These are phyloP conservation scores for Arachis stenosperma DNA, from an alignment of 306 rosid species.

Conservation along the genomic window DNA sequence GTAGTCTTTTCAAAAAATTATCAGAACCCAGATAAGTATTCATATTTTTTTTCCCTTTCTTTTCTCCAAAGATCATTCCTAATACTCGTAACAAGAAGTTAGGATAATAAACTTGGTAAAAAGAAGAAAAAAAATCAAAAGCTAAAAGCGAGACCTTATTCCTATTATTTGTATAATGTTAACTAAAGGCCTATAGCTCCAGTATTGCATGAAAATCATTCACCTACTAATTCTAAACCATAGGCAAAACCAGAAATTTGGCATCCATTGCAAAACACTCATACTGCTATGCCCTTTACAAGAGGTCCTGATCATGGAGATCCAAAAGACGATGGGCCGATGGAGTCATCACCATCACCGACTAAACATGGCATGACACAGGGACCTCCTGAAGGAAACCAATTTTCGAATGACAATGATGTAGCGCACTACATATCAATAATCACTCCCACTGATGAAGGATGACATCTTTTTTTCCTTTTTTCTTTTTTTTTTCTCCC, in stretches of 20 bases:
- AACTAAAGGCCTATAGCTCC: background rate
- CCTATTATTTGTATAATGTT: background rate
- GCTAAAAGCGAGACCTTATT: background rate
- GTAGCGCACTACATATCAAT: constrained; percentile 16
- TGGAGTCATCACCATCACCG: background rate
- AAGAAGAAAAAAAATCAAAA: background rate
- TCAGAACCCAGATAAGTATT: too few relatives aligned
- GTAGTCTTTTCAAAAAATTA: too few relatives aligned
- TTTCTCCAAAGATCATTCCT: too few relatives aligned
- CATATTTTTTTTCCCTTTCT: too few relatives aligned
- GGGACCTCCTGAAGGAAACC: background rate
- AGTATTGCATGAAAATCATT: constrained; percentile 8
- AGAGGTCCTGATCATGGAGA: constrained; percentile 22
- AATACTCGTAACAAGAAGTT: background rate
- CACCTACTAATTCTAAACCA: background rate
- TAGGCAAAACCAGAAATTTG: background rate
- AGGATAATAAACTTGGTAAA: too few relatives aligned
- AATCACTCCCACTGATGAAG: constrained; percentile 17
- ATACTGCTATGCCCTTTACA: background rate
- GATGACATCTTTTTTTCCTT: constrained; percentile 4
- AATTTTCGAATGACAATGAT: constrained; percentile 13
- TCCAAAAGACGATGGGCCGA: background rate
- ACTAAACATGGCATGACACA: background rate
- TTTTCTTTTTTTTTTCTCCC: background rate
- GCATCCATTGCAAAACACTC: background rate